Evolutionary conservation across 2,329 filamentous ascomycete species (phyloP), one percentile per base, ranked within the genome.

Genomic region (Penicillium sp.): DNA sequence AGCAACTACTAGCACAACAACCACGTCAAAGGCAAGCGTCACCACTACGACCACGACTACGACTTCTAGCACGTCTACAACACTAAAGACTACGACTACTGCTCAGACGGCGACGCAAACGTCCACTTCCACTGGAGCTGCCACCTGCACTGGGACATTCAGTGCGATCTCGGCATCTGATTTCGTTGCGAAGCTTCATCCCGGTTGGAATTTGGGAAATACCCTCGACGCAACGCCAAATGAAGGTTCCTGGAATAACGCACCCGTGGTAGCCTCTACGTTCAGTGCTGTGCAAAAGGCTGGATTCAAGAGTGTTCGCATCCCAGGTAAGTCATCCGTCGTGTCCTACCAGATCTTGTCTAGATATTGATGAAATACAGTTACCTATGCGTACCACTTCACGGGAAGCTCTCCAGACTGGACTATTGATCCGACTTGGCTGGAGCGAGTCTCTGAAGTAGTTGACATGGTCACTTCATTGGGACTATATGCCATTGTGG

Each of bases 181-280:
- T 2, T 86, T 77, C 55, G 75, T 86, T 53, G 76, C 78, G 5
- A 79, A 76, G 9, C 76, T 86, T 44, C 83, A 83, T 53, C 82
- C 85, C 0, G 85, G 86, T 8, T 88, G 86, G 86, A 88, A 88
- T 65, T 67, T 87, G 9, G 86, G 86, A 10, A 88, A 88, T 59
- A 86, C 85, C 0, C 79, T 88, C 33, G 86, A 88, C 68, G 84
- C 85, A 1, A 73, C 81, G 8, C 81, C 85, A 5, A 76, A 81
- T 53, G 86, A 88, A 70, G 85, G 84, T 5, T 83, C 81, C 2
- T 88, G 85, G 86, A 85, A 85, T 65, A 88, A 88, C 60, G 77
- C 81, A 0, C 79, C 82, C 0, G 84, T 86, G 0, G 75, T 80
- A 6, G 76, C 75, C 2, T 70, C 72, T 1, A 86, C 84, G 0